Evolutionary conservation across 129 eudicot species (phyloP), one percentile per base, ranked within the genome.

Genomic region (Flaveria ramosissima): DNA sequence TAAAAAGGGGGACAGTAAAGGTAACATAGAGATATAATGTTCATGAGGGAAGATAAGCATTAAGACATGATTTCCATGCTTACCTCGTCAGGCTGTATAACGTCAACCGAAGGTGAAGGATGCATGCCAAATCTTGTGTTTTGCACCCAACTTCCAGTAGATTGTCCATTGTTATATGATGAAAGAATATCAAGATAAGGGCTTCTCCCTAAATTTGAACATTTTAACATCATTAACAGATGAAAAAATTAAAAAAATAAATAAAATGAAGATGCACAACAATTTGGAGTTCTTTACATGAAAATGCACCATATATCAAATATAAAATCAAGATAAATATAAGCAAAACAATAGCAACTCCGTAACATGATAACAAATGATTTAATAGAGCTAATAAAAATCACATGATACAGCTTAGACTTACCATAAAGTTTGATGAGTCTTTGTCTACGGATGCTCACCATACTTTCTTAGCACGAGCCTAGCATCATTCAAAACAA

Each of bases 361-460:
- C 16, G 13, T 14, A 63, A 61, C 23, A 70, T 24, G 20, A 46
- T 50, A 20, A 47, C 20, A 43, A 13, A 55, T 3, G 46, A n/a
- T 16, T 73, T 55, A 79, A 74, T 14, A 62, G 56, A 30, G 65
- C 64, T n/a, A 16, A 53, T 15, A 1, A 45, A 45, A 64, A 53
- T 14, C 41, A 74, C 8, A 71, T 51, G 23, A 42, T 43, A 9
- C 52, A 66, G 51, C 71, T 10, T 77, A 4, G 24, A 16, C 85
- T 26, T 82, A 95, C 99, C 96, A 46, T 92, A 89, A 51, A 89
- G 85, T 80, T 85, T 90, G 52, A 95, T 82, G 71, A 91, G 97
- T 80, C 82, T 95, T 81, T 92, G 99, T 78, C 99, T 86, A 67
- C 99, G 90, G 78, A 95, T 89, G 94, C 99, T 95, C 87, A 95